Percentiles rank a stretch among this genome's conserved stretches.
Evolutionary conservation across 2,329 filamentous ascomycete species (phyloP).

Genomic region (Cytospora schulzeri): DNA sequence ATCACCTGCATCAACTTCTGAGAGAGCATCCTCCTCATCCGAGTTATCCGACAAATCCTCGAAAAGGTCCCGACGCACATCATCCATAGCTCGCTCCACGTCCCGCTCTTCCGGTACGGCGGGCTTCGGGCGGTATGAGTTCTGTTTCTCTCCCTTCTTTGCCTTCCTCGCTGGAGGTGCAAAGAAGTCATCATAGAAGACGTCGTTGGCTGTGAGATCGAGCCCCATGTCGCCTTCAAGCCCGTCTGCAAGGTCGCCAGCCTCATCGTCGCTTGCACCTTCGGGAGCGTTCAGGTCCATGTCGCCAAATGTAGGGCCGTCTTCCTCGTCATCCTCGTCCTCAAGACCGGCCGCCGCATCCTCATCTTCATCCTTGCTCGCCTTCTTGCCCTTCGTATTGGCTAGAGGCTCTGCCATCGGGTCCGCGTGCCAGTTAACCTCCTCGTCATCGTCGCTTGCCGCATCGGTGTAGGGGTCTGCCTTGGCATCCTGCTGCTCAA

Average conservation of each 20-base stretch:
- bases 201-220: slow-evolving; percentile 75
- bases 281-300: slow-evolving; percentile 73
- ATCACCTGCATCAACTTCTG: slow-evolving; percentile 68
- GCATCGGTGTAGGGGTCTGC: slow-evolving; percentile 75
- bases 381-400: slow-evolving; percentile 35
- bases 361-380: slow-evolving; percentile 36
- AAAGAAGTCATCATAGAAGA: slow-evolving; percentile 94
- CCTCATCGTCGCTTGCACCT: slow-evolving; percentile 68
- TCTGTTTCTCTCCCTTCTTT: slow-evolving; percentile 51
- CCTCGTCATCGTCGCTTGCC: slow-evolving; percentile 79
- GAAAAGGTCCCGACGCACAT: slow-evolving; percentile 88
- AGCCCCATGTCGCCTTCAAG: slow-evolving; percentile 53
- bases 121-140: slow-evolving; percentile 42
- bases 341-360: slow-evolving; percentile 35
- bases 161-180: slow-evolving; percentile 77
- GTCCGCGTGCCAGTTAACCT: slow-evolving; percentile 84
- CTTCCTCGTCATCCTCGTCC: slow-evolving; percentile 68
- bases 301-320: slow-evolving; percentile 82
- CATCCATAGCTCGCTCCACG: slow-evolving; percentile 79
- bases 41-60: slow-evolving; percentile 71
- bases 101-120: slow-evolving; percentile 61
- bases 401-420: slow-evolving; percentile 53
- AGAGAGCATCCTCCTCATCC: slow-evolving; percentile 65
- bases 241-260: slow-evolving; percentile 48
- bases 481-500: slow-evolving; percentile 81